Evolutionary conservation across 1,284 basidiomycete species (phyloP).

Genomic region (Vanrija humicola): DNA sequence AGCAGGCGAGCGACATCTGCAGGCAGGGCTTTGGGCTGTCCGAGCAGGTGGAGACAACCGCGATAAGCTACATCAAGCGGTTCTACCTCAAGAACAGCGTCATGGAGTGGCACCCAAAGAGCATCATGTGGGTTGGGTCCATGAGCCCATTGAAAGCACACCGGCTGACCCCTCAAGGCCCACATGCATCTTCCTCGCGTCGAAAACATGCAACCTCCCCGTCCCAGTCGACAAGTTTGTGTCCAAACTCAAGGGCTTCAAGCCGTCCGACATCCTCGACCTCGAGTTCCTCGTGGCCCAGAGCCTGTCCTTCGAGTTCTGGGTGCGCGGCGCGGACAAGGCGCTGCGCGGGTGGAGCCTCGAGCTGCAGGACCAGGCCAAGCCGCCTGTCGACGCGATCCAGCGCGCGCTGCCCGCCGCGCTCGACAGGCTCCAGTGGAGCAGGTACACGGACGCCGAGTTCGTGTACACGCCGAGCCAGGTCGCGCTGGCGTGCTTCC

Average conservation of each 20-base stretch:
- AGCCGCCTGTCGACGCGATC: constrained; percentile 19
- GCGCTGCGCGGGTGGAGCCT: constrained; percentile 85
- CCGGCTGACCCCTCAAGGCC: constrained; percentile 58
- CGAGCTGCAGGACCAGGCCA: constrained; percentile 65
- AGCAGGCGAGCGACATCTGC: constrained; percentile 80
- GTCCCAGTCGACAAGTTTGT: constrained; percentile 83
- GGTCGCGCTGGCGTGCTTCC: constrained; percentile 82
- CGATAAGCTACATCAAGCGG: constrained; percentile 85
- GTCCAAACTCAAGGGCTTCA: constrained; percentile 70
- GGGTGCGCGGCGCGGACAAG: constrained; percentile 83
- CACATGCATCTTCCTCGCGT: constrained; percentile 89
- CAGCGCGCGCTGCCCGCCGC: constrained; percentile 27
- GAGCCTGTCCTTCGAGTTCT: constrained; percentile 87
- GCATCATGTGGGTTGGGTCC: constrained; percentile 92
- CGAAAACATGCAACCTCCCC: constrained; percentile 93
- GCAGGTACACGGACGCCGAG: constrained; percentile 85
- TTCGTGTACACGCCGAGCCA: constrained; percentile 89
- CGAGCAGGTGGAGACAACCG: constrained; percentile 88
- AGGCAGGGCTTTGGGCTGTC: constrained; percentile 74
- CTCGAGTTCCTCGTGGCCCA: constrained; percentile 95
- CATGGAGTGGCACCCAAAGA: constrained; percentile 99
- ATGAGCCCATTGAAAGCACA: no score
- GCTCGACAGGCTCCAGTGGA: constrained; percentile 57
- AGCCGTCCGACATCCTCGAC: constrained; percentile 76
- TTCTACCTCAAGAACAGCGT: constrained; percentile 98